Conservation (phyloP, 164 flowering plant species). For the Sextonia rubra region DNA sequence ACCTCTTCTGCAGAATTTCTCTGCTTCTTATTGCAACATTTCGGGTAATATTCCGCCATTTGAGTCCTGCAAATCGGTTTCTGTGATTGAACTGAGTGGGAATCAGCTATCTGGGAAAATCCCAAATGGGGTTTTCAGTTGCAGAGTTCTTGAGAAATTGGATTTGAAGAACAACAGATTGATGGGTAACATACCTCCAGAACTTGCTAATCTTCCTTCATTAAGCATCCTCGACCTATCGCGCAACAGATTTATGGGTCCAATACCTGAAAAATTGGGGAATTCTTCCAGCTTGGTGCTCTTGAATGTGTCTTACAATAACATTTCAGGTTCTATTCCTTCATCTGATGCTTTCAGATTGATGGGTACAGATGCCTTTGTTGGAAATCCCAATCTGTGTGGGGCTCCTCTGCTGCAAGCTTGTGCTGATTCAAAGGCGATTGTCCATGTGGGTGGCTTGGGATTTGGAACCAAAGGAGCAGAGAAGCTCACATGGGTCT, state of each 20-base stretch:
- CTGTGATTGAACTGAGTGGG: constrained; percentile 48
- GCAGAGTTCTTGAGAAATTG: constrained; percentile 44
- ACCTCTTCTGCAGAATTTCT: constrained; percentile 65
- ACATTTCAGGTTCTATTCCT: constrained; percentile 74
- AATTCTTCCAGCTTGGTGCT: constrained; percentile 43
- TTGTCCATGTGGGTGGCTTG: constrained; percentile 20
- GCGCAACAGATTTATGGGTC: constrained; percentile 53
- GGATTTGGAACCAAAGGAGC: constrained; percentile 38
- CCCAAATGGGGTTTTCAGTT: constrained; percentile 44
- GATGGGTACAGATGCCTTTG: constrained; percentile 66
- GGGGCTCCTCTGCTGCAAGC: constrained; percentile 65
- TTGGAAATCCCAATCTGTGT: constrained; percentile 71
- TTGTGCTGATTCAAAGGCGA: constrained; percentile 42
- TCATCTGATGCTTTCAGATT: constrained; percentile 30
- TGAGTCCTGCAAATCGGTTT: constrained; percentile 43
- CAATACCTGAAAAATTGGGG: constrained; percentile 47
- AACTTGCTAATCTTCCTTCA: constrained; percentile 47
- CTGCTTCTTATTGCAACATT: constrained; percentile 67
- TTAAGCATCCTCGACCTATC: constrained; percentile 54
- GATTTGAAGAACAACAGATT: constrained; percentile 45
- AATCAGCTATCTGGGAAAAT: constrained; percentile 55
- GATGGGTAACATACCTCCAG: constrained; percentile 53
- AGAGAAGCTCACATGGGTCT: constrained; percentile 41
- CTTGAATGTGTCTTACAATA: constrained; percentile 73
- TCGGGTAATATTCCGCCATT: constrained; percentile 66